These are phyloP conservation scores for Nothopassalora personata DNA, from an alignment of 2,329 filamentous ascomycete species.

Conservation along the genomic window DNA sequence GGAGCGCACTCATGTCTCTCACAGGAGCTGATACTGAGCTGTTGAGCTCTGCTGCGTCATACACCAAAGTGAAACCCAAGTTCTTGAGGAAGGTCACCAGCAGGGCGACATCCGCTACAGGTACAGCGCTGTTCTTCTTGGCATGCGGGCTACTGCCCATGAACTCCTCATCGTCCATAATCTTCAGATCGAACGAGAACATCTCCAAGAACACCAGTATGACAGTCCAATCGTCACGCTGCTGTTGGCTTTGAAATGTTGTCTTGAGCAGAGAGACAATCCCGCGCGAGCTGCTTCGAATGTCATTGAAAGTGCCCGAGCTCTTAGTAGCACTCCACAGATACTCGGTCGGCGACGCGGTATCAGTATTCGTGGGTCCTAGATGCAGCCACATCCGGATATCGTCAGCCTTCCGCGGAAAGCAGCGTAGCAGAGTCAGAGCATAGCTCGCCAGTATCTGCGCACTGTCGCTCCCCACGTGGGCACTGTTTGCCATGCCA, in stretches of 20 bases:
- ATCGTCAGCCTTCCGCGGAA: conserved; percentile 74
- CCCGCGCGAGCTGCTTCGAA: conserved; percentile 53
- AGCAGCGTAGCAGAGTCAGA: conserved; percentile 76
- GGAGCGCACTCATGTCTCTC: background rate
- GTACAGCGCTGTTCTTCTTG: conserved; percentile 60
- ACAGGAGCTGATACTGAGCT: background rate
- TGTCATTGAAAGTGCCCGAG: conserved; percentile 53
- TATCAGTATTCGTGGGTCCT: conserved; percentile 42
- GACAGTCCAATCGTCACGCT: conserved; percentile 73
- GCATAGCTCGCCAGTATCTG: conserved; percentile 80
- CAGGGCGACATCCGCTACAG: conserved; percentile 63
- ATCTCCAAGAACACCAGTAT: conserved; percentile 88
- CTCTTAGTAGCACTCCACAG: conserved; percentile 68
- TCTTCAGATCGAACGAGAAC: conserved; percentile 84
- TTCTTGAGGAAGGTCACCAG: conserved; percentile 86
- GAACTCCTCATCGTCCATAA: conserved; percentile 97
- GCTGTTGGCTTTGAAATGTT: conserved; percentile 19
- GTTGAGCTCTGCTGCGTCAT: conserved; percentile 61
- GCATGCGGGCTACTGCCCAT: conserved; percentile 31
- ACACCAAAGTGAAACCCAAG: conserved; percentile 81
- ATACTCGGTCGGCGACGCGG: conserved; percentile 67
- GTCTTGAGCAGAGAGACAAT: conserved; percentile 53
- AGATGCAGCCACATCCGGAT: conserved; percentile 93
- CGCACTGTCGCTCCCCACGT: conserved; percentile 47
- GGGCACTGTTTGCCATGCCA: conserved; percentile 29